These are phyloP conservation scores for Hibiscus mutabilis DNA, from an alignment of 345 rosid genomes.

Conservation along the genomic window DNA sequence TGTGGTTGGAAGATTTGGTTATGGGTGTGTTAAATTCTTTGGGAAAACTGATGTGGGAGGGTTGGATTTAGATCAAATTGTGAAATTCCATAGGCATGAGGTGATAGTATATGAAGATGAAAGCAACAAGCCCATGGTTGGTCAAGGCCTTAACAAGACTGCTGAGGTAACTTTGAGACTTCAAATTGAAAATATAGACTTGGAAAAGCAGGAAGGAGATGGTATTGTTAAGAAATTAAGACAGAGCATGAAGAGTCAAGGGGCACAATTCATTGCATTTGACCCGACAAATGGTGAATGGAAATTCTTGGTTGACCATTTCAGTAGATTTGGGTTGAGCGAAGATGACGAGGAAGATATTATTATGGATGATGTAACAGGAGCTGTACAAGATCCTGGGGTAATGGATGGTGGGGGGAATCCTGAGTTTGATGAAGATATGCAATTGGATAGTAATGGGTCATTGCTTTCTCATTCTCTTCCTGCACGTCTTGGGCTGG, in stretches of 20 bases:
- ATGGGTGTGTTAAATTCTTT: slow-evolving; percentile 60
- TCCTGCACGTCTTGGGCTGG: slow-evolving; percentile 92
- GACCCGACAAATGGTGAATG: slow-evolving; percentile 51
- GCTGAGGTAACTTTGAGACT: slow-evolving; percentile 75
- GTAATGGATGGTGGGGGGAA: slow-evolving; percentile 37
- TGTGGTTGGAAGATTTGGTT: slow-evolving; percentile 66
- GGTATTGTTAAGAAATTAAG: slow-evolving; percentile 42
- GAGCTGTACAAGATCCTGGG: slow-evolving; percentile 26
- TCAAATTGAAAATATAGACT: slow-evolving; percentile 17
- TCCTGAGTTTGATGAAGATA: slow-evolving; percentile 38
- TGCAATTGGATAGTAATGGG: slow-evolving; percentile 34
- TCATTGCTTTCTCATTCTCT: slow-evolving; percentile 88
- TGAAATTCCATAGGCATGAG: slow-evolving; percentile 61
- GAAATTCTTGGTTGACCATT: slow-evolving; percentile 80
- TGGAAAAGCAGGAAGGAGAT: slow-evolving; percentile 22
- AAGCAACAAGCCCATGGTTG: slow-evolving; percentile 58
- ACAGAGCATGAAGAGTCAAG: slow-evolving; percentile 52
- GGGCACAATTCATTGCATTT: slow-evolving; percentile 69
- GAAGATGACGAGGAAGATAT: slow-evolving; percentile 95
- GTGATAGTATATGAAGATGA: slow-evolving; percentile 81
- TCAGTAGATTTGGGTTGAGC: slow-evolving; percentile 87
- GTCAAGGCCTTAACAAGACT: slow-evolving; percentile 81
- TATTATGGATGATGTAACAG: slow-evolving; percentile 52
- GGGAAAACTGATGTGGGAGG: slow-evolving; percentile 78
- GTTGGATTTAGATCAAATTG: slow-evolving; percentile 58